Evolutionary conservation across 2,329 filamentous ascomycete species (phyloP).

Genomic region (Claviceps pusilla): DNA sequence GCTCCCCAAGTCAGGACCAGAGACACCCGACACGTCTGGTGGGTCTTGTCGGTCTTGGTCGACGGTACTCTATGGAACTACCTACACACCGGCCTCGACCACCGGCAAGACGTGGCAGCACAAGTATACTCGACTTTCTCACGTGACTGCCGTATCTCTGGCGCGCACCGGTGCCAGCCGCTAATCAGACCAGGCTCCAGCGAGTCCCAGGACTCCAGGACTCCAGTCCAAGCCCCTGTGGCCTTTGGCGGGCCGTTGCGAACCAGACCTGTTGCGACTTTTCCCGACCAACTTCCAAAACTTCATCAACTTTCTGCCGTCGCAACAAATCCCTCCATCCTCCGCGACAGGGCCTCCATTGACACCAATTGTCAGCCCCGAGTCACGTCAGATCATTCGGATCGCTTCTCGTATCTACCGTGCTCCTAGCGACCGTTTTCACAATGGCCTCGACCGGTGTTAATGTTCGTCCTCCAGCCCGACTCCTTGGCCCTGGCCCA

Average conservation of each 20-base stretch:
- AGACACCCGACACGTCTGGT: too few relatives aligned
- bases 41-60: too few relatives aligned
- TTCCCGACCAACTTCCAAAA: constrained; percentile 29
- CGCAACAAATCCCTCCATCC: constrained; percentile 25
- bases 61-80: neutral
- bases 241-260: constrained; percentile 4
- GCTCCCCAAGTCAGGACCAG: too few relatives aligned
- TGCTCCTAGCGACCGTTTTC: constrained; percentile 27
- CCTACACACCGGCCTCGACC: neutral
- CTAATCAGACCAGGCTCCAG: neutral
- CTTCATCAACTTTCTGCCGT: constrained; percentile 23
- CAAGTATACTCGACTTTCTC: neutral
- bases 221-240: neutral
- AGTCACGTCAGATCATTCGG: constrained; percentile 20
- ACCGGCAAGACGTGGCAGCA: neutral
- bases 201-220: too few relatives aligned
- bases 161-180: neutral
- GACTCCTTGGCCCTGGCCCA: constrained; percentile 13
- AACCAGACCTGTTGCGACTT: constrained; percentile 22
- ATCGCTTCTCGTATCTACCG: constrained; percentile 23
- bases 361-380: constrained; percentile 25
- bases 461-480: constrained; percentile 37
- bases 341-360: constrained; percentile 28
- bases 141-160: neutral
- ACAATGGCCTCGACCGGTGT: constrained; percentile 55